Evolutionary conservation across 2,329 filamentous ascomycete species (phyloP).

Genomic region (Fusarium begoniae): DNA sequence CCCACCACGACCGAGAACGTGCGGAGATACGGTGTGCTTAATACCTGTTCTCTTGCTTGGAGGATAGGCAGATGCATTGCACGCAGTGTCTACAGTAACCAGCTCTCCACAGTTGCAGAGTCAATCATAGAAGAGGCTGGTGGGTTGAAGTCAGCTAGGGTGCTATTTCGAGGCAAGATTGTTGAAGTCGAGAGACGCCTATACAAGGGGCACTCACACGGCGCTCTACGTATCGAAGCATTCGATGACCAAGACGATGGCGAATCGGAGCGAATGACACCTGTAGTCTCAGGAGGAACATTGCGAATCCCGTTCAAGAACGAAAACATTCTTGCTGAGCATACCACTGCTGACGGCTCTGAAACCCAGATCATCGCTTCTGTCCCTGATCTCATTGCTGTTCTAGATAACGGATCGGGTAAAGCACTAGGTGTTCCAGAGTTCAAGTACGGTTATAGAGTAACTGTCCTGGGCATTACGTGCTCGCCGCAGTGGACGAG

Average conservation of each 20-base stretch:
- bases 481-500: constrained; percentile 17
- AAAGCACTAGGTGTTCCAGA: constrained; percentile 20
- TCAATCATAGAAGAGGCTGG: neutral
- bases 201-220: neutral
- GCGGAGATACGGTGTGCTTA: neutral
- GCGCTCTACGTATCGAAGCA: neutral
- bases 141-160: neutral
- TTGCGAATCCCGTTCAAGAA: neutral
- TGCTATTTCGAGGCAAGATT: neutral
- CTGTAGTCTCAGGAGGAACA: neutral
- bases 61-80: neutral
- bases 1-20: neutral
- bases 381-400: constrained; percentile 23
- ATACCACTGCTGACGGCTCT: neutral
- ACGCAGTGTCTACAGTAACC: neutral
- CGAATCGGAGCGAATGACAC: neutral
- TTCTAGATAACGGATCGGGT: constrained; percentile 10
- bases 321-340: neutral
- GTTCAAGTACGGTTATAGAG: constrained; percentile 19
- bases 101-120: neutral
- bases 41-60: neutral
- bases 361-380: neutral
- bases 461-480: constrained; percentile 6
- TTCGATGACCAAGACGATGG: neutral
- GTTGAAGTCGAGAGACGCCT: neutral